Percentiles rank a stretch among this genome's conserved stretches.
phyloP scores from a whole-genome alignment of 2,329 filamentous ascomycete genomes.

The Sphaceloma murrayae region DNA sequence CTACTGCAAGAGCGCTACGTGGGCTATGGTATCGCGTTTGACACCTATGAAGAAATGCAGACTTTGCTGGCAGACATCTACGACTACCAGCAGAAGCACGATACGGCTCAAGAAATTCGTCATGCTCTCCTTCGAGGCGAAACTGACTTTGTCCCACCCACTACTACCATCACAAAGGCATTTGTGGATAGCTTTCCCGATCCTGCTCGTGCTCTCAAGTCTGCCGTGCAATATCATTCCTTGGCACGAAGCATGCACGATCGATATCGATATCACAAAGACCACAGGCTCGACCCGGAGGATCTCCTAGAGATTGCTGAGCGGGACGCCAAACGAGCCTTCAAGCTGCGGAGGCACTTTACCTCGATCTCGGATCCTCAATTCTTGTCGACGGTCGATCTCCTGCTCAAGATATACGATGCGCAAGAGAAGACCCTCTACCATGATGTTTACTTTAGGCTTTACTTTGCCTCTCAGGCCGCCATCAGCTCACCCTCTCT shows the following conservation, averaged over 20 bases:
- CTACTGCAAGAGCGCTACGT: slow-evolving; percentile 8
- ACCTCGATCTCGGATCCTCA: neutral
- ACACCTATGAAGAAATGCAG: slow-evolving; percentile 1
- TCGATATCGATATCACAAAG: slow-evolving; percentile 10
- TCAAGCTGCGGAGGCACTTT: slow-evolving; percentile 11
- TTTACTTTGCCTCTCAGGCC: neutral
- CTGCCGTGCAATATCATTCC: slow-evolving; percentile 5
- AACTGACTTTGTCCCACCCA: neutral
- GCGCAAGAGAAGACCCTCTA: slow-evolving; percentile 4
- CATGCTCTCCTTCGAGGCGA: slow-evolving; percentile 4
- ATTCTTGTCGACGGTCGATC: slow-evolving; percentile 7
- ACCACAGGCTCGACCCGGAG: slow-evolving; percentile 2
- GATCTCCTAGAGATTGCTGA: slow-evolving; percentile 7
- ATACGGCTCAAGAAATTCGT: slow-evolving; percentile 7
- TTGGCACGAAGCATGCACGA: neutral
- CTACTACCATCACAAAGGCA: neutral
- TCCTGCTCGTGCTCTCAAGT: neutral
- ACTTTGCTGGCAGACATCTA: slow-evolving; percentile 5
- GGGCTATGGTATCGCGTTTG: slow-evolving; percentile 7
- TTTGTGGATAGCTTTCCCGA: slow-evolving; percentile 1
- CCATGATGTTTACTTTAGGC: neutral
- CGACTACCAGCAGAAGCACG: slow-evolving; percentile 2
- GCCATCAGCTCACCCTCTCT: slow-evolving; percentile 1
- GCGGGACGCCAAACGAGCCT: slow-evolving; percentile 12
- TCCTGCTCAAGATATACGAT: slow-evolving; percentile 11